Base-by-base conservation (phyloP, 805 yeast species). In the Pichia scutulata region DNA sequence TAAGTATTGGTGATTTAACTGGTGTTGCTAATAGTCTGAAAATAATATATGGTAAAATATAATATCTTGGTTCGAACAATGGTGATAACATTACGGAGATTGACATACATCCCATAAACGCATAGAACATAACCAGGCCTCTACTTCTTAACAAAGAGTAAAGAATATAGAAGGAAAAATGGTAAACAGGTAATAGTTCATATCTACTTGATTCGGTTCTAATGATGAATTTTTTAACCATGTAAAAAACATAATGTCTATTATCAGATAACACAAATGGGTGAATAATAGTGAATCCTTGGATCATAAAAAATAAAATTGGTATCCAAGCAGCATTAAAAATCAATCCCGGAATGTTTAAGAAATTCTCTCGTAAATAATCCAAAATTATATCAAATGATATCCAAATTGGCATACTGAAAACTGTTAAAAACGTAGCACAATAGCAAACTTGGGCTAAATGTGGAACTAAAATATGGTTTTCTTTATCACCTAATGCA, bases 211-310 rank as follows among this genome's bases (percentile, higher is more conserved):
- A 73, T 50, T 73, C 64, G 33, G 66, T 70, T 22, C 72, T 68
- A 56, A 77, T 68, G 43, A 92, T 76, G 25, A 93, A 59, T 51
- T 76, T 77, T 50, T 81, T 78, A 78, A 86, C 87, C 37, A 93
- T 68, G 66, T 93, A 93, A 64, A 93, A 93, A 0, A 96, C 82
- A 64, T 82, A 89, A 66, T 93, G 99, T 59, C 99, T 78, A 69
- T 93, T 93, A 65, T 93, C 99, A 0, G 98, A 95, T 42, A 92
- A 72, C 39, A 93, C 66, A 65, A 92, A 93, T 8, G 97, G 97
- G 65, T 93, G 99, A 2, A 81, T 82, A 2, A 84, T 70, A 0
- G 97, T 86, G 64, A 76, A 84, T 51, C 72, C 72, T 37, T 80
- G 71, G 21, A 87, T 74, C 2, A 78, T 60, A 19, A 73, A 55